Evolutionary conservation across 305 asterid species (phyloP).

Genomic region (Fraxinus latifolia): DNA sequence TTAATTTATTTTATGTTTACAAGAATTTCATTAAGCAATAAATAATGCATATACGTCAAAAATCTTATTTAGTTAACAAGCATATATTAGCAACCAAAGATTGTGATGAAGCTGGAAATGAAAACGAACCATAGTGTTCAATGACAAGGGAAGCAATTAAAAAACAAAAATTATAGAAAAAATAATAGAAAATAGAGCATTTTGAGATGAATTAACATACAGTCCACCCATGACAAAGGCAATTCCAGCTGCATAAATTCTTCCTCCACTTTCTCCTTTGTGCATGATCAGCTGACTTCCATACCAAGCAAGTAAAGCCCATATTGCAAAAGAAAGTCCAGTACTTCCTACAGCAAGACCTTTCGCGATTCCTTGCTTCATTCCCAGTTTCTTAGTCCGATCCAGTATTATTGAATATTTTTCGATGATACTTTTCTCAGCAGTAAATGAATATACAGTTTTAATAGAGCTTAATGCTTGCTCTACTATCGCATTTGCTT

Average conservation of each 20-base stretch:
- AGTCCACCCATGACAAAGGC: slow-evolving; percentile 81
- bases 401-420: slow-evolving; percentile 57
- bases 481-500: slow-evolving; percentile 59
- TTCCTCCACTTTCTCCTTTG: slow-evolving; percentile 81
- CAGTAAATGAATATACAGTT: slow-evolving; percentile 80
- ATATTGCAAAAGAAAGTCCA: slow-evolving; percentile 71
- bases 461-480: slow-evolving; percentile 81
- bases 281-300: slow-evolving; percentile 74
- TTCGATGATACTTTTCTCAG: slow-evolving; percentile 62
- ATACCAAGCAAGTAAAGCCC: slow-evolving; percentile 95
- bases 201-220: slow-evolving; percentile 35
- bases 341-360: slow-evolving; percentile 82
- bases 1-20: no score
- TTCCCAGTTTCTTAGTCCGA: slow-evolving; percentile 54
- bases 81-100: background rate
- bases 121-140: background rate
- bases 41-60: background rate
- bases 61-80: background rate
- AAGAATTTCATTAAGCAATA: background rate
- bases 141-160: background rate
- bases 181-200: background rate
- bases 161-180: background rate
- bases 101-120: background rate
- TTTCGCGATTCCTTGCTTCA: slow-evolving; percentile 76
- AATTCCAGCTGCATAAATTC: slow-evolving; percentile 68